Conservation (phyloP, 2,329 filamentous ascomycete species). For the Ceratocystis diversiconidia region DNA sequence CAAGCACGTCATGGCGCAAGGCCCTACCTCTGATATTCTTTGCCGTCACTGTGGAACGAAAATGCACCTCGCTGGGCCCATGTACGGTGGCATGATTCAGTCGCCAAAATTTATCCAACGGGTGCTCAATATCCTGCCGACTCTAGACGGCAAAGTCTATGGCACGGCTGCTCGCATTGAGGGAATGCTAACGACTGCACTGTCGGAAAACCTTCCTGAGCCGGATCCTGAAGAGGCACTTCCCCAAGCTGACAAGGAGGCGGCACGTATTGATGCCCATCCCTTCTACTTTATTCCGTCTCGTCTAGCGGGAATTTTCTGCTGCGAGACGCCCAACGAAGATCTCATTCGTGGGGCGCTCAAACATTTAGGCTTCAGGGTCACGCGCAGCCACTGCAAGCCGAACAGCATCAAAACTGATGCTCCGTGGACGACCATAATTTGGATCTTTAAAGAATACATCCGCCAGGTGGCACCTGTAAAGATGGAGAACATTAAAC, state of each 20-base stretch:
- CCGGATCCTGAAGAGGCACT: conserved; percentile 25
- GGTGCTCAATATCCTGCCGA: conserved; percentile 59
- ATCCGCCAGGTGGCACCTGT: conserved; percentile 65
- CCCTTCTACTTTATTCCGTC: conserved; percentile 82
- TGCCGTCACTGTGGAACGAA: conserved; percentile 78
- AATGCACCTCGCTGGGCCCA: conserved; percentile 80
- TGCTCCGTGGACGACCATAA: conserved; percentile 77
- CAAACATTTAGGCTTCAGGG: conserved; percentile 63
- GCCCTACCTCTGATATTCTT: conserved; percentile 46
- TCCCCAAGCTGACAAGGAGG: conserved; percentile 33
- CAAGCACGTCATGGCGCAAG: conserved; percentile 64
- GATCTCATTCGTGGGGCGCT: conserved; percentile 70
- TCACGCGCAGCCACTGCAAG: conserved; percentile 76
- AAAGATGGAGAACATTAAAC: conserved; percentile 55
- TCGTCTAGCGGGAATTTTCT: conserved; percentile 59
- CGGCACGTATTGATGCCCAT: conserved; percentile 53
- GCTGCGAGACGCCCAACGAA: conserved; percentile 66
- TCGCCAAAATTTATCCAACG: conserved; percentile 67
- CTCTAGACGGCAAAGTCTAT: conserved; percentile 55
- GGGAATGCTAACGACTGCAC: conserved; percentile 79
- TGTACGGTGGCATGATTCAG: conserved; percentile 87
- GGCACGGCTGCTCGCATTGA: conserved; percentile 67
- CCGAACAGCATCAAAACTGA: conserved; percentile 86
- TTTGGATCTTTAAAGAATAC: conserved; percentile 92
- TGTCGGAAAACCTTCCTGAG: conserved; percentile 51